A percentile compares a stretch with the other conserved stretches of the same genome.
phyloP scores from a whole-genome alignment of 139 green algal genomes.

The Chlorella sp. region DNA sequence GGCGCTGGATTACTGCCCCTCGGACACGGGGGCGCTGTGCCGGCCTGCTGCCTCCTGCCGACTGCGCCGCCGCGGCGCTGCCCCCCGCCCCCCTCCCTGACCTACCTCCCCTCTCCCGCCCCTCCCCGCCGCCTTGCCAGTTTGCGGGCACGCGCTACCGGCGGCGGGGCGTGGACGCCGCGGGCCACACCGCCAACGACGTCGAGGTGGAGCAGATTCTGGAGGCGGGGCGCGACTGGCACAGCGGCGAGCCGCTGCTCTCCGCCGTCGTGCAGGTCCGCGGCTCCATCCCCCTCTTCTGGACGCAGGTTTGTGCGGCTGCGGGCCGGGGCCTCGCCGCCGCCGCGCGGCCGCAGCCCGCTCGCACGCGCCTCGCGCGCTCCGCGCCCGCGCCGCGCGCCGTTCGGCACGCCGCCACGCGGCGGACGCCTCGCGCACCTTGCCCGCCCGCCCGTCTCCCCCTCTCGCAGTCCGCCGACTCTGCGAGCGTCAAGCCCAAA shows the following conservation, averaged over 20 bases:
- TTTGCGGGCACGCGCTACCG: slow-evolving; percentile 96
- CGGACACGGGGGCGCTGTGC: too few species aligned
- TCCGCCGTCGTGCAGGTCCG: slow-evolving; percentile 78
- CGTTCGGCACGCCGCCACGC: not conserved
- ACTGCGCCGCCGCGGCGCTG: too few species aligned
- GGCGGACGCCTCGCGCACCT: too few species aligned
- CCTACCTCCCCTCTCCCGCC: too few species aligned
- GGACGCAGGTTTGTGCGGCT: slow-evolving; percentile 91
- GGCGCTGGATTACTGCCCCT: too few species aligned
- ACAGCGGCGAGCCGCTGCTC: slow-evolving; percentile 59
- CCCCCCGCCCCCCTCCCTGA: too few species aligned
- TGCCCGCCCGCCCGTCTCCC: too few species aligned
- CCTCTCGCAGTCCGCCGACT: slow-evolving; percentile 28
- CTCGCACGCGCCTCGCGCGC: too few species aligned
- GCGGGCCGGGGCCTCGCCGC: too few species aligned
- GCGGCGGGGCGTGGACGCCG: slow-evolving; percentile 90
- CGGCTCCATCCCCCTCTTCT: slow-evolving; percentile 93
- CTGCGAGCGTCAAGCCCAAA: slow-evolving; percentile 66
- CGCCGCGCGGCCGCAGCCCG: too few species aligned
- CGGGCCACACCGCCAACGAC: slow-evolving; percentile 92
- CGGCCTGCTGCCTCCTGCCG: too few species aligned
- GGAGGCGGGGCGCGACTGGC: slow-evolving; percentile 68
- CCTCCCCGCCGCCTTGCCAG: slow-evolving; percentile 39
- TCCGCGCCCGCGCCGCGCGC: not conserved
- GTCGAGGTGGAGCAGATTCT: slow-evolving; percentile 93